Percentiles rank a stretch among this genome's conserved stretches.
Conservation (phyloP, 345 rosid species). For the Lenwebbia sp. region DNA sequence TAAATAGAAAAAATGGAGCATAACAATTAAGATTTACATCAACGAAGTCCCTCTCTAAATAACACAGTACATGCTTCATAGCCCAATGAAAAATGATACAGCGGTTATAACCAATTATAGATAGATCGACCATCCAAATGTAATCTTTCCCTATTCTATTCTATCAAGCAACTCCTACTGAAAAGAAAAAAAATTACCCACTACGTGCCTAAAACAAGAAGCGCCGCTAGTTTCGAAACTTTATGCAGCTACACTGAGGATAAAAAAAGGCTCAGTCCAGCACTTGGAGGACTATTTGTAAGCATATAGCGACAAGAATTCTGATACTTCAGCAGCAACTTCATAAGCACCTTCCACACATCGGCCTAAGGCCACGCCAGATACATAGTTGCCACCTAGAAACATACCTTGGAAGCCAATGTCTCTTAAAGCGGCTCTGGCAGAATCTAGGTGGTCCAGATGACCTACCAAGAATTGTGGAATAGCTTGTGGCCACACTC, state of each 20-base stretch:
- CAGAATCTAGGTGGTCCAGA: conserved; percentile 51
- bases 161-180: neutral
- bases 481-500: conserved; percentile 90
- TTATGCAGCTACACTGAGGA: neutral
- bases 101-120: neutral
- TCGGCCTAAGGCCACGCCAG: conserved; percentile 84
- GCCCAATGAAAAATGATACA: neutral
- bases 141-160: neutral
- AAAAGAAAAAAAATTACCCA: neutral
- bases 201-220: neutral
- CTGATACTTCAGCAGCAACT: conserved; percentile 56
- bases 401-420: conserved; percentile 58
- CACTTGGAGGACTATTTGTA: conserved; percentile 21
- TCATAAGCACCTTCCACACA: conserved; percentile 87
- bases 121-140: neutral
- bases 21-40: neutral
- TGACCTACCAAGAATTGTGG: conserved; percentile 92
- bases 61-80: neutral
- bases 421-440: conserved; percentile 41
- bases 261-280: neutral
- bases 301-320: conserved; percentile 44
- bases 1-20: neutral
- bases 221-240: neutral
- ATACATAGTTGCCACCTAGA: conserved; percentile 71
- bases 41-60: neutral